Conservation (phyloP, 352 stramenopile genomes). For the Globisporangium radiosum region DNA sequence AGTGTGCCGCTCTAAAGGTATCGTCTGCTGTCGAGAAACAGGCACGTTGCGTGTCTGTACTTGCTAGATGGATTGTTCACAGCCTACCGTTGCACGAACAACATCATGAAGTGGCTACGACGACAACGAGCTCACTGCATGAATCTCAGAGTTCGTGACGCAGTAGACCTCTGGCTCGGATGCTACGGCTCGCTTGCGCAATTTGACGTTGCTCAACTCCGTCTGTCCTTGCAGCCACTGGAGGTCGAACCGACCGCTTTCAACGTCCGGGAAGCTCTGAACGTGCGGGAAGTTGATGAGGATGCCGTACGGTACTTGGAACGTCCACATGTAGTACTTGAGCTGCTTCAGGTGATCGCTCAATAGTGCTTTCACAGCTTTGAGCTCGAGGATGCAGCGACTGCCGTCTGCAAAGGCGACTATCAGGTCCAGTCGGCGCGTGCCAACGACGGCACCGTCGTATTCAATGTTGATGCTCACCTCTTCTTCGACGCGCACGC, state of each 20-base stretch:
- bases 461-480: constrained; percentile 27
- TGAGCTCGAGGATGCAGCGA: constrained; percentile 30
- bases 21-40: too few species aligned
- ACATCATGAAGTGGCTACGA: too few species aligned
- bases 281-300: constrained; percentile 39
- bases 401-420: constrained; percentile 19
- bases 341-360: constrained; percentile 25
- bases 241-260: neutral
- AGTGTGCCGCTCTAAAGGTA: too few species aligned
- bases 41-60: too few species aligned
- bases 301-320: constrained; percentile 22
- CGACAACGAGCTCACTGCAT: too few species aligned
- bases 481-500: constrained; percentile 21
- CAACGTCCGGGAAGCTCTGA: constrained; percentile 23
- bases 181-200: neutral
- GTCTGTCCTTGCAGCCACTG: neutral
- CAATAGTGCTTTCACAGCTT: constrained; percentile 18
- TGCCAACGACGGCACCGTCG: constrained; percentile 21
- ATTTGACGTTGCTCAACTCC: neutral
- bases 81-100: too few species aligned
- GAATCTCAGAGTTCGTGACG: neutral
- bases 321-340: constrained; percentile 35
- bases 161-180: neutral
- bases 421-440: constrained; percentile 25
- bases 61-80: too few species aligned